A percentile compares a stretch with the other conserved stretches of the same genome.
These are phyloP conservation scores for Fusarium fracticaudum DNA, from an alignment of 2,329 filamentous ascomycete species.

Conservation along the genomic window DNA sequence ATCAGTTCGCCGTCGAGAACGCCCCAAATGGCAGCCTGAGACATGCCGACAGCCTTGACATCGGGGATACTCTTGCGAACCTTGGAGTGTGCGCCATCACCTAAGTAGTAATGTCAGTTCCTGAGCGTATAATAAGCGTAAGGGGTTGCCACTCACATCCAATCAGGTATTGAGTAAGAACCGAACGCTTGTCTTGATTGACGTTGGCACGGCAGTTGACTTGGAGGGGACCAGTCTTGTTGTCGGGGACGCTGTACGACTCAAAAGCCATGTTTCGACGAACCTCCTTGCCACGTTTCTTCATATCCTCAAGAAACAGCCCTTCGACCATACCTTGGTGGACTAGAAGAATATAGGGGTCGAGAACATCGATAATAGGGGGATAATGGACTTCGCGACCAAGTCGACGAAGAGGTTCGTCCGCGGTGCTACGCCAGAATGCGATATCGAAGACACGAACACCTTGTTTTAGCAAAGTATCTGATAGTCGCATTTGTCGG, in stretches of 20 bases:
- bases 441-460: constrained; percentile 79
- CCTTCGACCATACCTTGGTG: constrained; percentile 83
- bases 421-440: constrained; percentile 70
- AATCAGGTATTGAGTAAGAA: constrained; percentile 71
- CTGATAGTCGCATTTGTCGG: constrained; percentile 77
- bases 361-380: constrained; percentile 64
- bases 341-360: constrained; percentile 66
- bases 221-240: constrained; percentile 56
- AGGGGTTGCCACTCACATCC: constrained; percentile 63
- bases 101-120: constrained; percentile 42
- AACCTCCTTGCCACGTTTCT: constrained; percentile 70
- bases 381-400: constrained; percentile 77
- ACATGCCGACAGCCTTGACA: constrained; percentile 64
- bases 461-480: constrained; percentile 71
- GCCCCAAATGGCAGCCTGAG: constrained; percentile 70
- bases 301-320: constrained; percentile 74
- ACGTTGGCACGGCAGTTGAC: constrained; percentile 63
- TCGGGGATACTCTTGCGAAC: constrained; percentile 72
- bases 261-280: constrained; percentile 72
- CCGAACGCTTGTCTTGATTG: constrained; percentile 59
- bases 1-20: constrained; percentile 76
- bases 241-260: constrained; percentile 59
- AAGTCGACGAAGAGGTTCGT: constrained; percentile 65
- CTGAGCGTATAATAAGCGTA: background rate
- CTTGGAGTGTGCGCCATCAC: constrained; percentile 77